A percentile compares a stretch with the other conserved stretches of the same genome.
Conservation (phyloP, 2,329 filamentous ascomycete species). For the Penicillium occitanis region DNA sequence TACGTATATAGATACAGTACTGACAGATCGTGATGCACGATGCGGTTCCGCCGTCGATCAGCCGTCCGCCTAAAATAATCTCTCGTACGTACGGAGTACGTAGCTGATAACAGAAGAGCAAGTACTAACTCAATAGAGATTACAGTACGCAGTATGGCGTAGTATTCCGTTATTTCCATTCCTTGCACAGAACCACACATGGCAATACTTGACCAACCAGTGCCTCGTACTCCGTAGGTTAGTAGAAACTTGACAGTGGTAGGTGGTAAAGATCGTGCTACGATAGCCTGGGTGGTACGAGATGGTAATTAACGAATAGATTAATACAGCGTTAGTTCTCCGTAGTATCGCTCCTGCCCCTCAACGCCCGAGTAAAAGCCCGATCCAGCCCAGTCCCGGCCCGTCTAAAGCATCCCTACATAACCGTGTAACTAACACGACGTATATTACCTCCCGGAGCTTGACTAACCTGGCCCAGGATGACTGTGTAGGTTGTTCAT, state of each 20-base stretch:
- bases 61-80: conserved; percentile 12
- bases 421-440: conserved; percentile 11
- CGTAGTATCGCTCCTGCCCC: not conserved
- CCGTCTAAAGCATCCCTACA: conserved; percentile 6
- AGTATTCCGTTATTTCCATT: not conserved
- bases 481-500: not conserved
- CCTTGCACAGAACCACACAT: conserved; percentile 5
- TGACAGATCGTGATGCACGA: conserved; percentile 21
- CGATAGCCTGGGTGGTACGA: not conserved
- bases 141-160: not conserved
- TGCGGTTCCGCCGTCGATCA: conserved; percentile 18
- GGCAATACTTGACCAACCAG: not conserved
- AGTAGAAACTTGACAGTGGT: not conserved
- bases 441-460: conserved; percentile 2
- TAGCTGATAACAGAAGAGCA: not conserved
- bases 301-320: conserved; percentile 6
- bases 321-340: not conserved
- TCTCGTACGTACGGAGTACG: conserved; percentile 1
- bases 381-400: conserved; percentile 14
- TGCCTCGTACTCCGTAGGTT: not conserved
- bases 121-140: not conserved
- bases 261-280: not conserved
- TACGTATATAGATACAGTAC: not conserved
- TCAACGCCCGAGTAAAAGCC: conserved; percentile 20
- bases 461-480: not conserved